These are phyloP conservation scores for Leccinellum rugosiceps DNA, from an alignment of 768 basidiomycete genomes.

Conservation along the genomic window DNA sequence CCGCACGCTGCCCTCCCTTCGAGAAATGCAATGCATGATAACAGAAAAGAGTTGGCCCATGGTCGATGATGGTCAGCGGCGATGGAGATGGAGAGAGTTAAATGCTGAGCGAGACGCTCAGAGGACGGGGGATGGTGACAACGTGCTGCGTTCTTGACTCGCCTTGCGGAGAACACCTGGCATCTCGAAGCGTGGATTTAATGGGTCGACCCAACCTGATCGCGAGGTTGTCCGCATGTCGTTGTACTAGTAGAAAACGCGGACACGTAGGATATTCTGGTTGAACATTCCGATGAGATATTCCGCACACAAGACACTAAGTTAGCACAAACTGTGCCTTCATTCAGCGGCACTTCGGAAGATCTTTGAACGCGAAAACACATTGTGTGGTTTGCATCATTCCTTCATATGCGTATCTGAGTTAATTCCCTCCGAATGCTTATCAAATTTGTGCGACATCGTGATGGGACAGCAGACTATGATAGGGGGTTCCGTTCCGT, in stretches of 20 bases:
- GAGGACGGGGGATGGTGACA: slow-evolving; percentile 7
- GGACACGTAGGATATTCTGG: neutral
- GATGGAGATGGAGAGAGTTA: slow-evolving; percentile 8
- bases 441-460: neutral
- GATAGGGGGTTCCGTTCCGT: slow-evolving; percentile 5
- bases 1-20: slow-evolving; percentile 8
- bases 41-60: slow-evolving; percentile 24
- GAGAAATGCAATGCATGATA: slow-evolving; percentile 1
- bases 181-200: slow-evolving; percentile 1
- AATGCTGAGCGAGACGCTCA: neutral
- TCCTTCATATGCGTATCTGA: neutral
- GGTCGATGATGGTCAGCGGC: slow-evolving; percentile 3
- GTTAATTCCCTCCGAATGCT: neutral
- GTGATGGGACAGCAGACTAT: neutral
- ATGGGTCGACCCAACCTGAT: neutral
- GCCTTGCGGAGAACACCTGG: slow-evolving; percentile 6
- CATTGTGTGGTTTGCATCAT: neutral
- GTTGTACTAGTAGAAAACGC: neutral
- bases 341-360: neutral
- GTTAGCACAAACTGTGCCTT: neutral
- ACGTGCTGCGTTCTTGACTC: neutral
- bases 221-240: neutral
- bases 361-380: neutral
- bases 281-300: neutral
- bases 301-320: neutral